A percentile compares a stretch with the other conserved stretches of the same genome.
Conservation (phyloP, 1,284 basidiomycete species). For the Boletus calvinii region DNA sequence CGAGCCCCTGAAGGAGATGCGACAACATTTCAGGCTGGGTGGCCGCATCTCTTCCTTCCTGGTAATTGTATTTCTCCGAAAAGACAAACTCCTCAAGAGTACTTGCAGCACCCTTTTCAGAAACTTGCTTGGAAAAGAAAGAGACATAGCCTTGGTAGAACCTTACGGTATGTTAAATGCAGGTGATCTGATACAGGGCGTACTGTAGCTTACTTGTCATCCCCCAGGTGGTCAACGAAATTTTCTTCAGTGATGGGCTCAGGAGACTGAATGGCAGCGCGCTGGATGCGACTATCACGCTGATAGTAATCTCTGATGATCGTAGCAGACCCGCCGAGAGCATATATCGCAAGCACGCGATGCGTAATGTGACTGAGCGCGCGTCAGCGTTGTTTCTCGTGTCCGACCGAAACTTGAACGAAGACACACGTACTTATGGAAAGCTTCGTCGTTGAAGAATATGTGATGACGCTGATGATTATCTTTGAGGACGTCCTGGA, state of each 20-base stretch:
- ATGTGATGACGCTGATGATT: constrained; percentile 30
- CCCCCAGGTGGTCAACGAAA: constrained; percentile 43
- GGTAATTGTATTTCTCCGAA: constrained; percentile 49
- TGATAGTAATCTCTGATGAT: constrained; percentile 41
- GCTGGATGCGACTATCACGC: constrained; percentile 34
- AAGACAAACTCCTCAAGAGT: constrained; percentile 60
- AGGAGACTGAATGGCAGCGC: constrained; percentile 37
- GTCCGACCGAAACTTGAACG: too few species aligned
- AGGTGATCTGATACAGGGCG: neutral
- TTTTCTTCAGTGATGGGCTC: constrained; percentile 39
- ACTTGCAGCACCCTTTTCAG: constrained; percentile 40
- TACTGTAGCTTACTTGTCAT: constrained; percentile 36
- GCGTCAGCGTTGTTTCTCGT: neutral
- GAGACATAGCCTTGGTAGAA: constrained; percentile 57
- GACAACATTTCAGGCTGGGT: constrained; percentile 26
- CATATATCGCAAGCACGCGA: constrained; percentile 44
- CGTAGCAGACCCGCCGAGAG: constrained; percentile 37
- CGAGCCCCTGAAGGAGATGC: constrained; percentile 26
- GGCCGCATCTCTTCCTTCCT: constrained; percentile 11
- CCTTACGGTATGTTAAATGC: constrained; percentile 32
- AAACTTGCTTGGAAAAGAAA: constrained; percentile 53
- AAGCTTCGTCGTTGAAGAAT: constrained; percentile 24
- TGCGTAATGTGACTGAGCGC: constrained; percentile 42
- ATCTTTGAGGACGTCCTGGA: constrained; percentile 28
- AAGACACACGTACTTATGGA: constrained; percentile 27